Percentiles rank a stretch among this genome's conserved stretches.
Evolutionary conservation across 2,329 filamentous ascomycete species (phyloP).

Genomic region (Aspergillus piperis): DNA sequence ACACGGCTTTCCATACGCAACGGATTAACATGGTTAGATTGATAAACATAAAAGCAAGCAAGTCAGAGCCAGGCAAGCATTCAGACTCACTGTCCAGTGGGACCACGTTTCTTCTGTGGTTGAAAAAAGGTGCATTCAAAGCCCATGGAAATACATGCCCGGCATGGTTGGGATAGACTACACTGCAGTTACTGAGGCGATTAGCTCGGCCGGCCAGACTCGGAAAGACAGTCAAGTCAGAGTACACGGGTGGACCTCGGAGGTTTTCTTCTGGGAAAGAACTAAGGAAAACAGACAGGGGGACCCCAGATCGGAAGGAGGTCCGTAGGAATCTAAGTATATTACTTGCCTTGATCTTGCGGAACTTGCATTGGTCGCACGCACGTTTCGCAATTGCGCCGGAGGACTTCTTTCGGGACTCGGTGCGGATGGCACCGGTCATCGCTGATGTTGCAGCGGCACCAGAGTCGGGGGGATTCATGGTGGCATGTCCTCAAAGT

Average conservation of each 20-base stretch:
- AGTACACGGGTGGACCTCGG: background rate
- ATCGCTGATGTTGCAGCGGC: conserved; percentile 22
- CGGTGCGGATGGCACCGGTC: conserved; percentile 26
- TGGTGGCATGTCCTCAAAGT: conserved; percentile 23
- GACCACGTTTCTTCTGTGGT: conserved; percentile 46
- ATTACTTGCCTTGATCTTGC: conserved; percentile 38
- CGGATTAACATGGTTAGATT: background rate
- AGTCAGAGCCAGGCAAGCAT: background rate
- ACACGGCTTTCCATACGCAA: conserved; percentile 32
- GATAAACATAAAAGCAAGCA: background rate
- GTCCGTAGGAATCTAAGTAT: background rate
- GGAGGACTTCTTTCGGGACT: conserved; percentile 25
- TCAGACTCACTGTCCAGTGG: conserved; percentile 40
- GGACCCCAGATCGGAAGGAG: background rate
- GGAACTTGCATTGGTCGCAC: conserved; percentile 46
- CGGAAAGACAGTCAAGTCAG: too few species aligned
- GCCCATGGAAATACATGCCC: conserved; percentile 40
- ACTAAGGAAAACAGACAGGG: background rate
- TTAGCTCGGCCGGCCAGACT: conserved; percentile 1
- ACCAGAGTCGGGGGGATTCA: conserved; percentile 27
- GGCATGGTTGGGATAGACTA: conserved; percentile 43
- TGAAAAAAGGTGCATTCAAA: conserved; percentile 46
- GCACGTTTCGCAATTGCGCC: conserved; percentile 36
- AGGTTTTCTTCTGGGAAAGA: background rate
- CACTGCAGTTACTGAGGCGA: conserved; percentile 28